Conservation (phyloP, 441 rosid species). For the Omphalea diandra region DNA sequence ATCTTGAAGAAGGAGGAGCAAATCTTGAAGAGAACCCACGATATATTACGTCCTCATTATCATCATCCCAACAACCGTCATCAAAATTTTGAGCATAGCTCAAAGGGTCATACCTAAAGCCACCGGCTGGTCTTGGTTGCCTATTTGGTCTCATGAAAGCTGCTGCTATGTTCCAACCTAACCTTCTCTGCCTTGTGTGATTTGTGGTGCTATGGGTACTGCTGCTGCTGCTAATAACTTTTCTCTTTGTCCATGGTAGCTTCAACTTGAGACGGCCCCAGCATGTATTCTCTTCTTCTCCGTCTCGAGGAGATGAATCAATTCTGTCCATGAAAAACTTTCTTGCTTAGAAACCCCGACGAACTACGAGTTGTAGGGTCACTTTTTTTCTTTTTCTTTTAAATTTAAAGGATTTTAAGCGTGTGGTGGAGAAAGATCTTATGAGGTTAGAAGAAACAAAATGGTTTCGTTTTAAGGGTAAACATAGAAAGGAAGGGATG, state of each 20-base stretch:
- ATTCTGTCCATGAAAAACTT: constrained; percentile 23
- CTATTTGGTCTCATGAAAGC: constrained; percentile 19
- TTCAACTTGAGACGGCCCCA: constrained; percentile 55
- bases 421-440: constrained; percentile 35
- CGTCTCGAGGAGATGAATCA: constrained; percentile 18
- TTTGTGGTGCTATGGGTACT: neutral
- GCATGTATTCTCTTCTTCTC: constrained; percentile 36
- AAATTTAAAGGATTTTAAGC: constrained; percentile 22
- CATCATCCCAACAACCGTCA: constrained; percentile 43
- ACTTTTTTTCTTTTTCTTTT: neutral
- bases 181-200: constrained; percentile 4
- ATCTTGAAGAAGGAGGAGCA: constrained; percentile 36
- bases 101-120: constrained; percentile 54
- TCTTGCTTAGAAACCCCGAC: too few relatives aligned
- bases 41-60: constrained; percentile 23
- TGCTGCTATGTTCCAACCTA: constrained; percentile 30
- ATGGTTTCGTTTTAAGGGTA: constrained; percentile 1
- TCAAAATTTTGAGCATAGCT: constrained; percentile 71
- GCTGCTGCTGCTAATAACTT: constrained; percentile 9
- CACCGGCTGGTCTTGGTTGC: constrained; percentile 35
- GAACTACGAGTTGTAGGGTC: constrained; percentile 7
- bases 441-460: neutral
- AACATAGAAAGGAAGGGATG: neutral
- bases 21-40: constrained; percentile 49
- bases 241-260: constrained; percentile 45